Evolutionary conservation across 2,329 filamentous ascomycete species (phyloP), one percentile per base, ranked within the genome.

Genomic region (Alternaria ventricosa): DNA sequence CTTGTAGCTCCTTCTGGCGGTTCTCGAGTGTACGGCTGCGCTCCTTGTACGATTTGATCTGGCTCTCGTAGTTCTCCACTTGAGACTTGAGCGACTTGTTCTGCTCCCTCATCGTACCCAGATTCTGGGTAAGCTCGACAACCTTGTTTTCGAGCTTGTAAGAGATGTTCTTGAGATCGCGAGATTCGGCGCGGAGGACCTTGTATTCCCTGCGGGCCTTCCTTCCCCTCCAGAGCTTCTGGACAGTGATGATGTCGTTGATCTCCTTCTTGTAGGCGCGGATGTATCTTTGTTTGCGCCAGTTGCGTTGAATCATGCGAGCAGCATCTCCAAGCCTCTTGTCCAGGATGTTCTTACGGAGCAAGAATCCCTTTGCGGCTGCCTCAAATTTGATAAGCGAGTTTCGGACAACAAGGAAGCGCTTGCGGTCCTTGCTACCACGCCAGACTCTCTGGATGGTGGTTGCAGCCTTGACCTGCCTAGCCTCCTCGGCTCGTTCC

Each of bases 141-240:
- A 99, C 96, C 89, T 99, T 99, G 87, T 99, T 98, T 82, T 99
- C 96, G 74, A 99, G 85, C 85, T 97, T 98, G 86, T 99, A 99
- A 3, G 96, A 98, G 72, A 99, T 99, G 82, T 98, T 95, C 86
- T 98, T 98, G 80, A 99, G 88, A 84, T 99, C 96, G 77, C 96
- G 92, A 69, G 96, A 96, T 82, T 99, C 96, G 82, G 97, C 94
- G 71, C 96, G 93, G 65, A 97, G 84, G 72, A 85, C 89, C 88
- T 97, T 98, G 86, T 99, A 99, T 53, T 88, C 90, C 70, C 87
- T 88, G 70, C 96, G 89, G 59, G 96, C 95, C 67, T 82, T 78
- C 81, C 88, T 94, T 78, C 94, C 95, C 79, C 96, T 90, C 93
- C 93, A 98, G 78, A 98, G 81, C 80, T 90, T 97, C 82, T 99